Evolutionary conservation across 176 grass and related monocot genomes (phyloP).

Genomic region (Triticum timopheevii): DNA sequence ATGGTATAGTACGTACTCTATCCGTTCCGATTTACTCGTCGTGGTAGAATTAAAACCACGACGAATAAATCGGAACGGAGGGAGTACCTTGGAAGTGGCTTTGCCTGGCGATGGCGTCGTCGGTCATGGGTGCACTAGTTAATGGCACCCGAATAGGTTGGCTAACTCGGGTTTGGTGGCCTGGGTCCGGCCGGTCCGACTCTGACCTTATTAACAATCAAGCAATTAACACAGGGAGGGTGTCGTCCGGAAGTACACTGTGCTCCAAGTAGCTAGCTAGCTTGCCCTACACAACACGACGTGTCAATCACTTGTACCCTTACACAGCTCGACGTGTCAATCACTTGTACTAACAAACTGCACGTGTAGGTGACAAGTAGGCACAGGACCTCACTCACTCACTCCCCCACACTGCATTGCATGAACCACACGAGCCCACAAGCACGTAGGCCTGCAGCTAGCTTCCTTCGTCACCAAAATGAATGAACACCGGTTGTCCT

Average conservation of each 20-base stretch:
- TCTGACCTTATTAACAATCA: too few species aligned
- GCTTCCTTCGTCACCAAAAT: neutral
- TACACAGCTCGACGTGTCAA: neutral
- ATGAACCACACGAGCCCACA: neutral
- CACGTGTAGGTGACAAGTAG: neutral
- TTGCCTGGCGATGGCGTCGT: neutral
- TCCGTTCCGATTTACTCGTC: too few species aligned
- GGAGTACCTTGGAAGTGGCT: too few species aligned
- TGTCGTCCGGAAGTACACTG: neutral
- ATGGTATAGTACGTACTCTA: too few species aligned
- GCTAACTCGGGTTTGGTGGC: neutral
- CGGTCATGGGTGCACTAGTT: slow-evolving; percentile 11
- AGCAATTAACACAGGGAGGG: neutral
- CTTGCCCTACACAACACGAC: neutral
- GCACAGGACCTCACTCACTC: neutral
- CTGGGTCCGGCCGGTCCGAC: neutral
- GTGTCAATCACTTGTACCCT: neutral
- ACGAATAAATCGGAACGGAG: too few species aligned
- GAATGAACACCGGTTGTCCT: neutral
- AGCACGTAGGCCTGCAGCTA: too few species aligned
- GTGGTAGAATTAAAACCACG: too few species aligned
- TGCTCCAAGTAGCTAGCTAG: neutral
- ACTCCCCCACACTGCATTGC: neutral
- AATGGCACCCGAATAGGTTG: slow-evolving; percentile 63
- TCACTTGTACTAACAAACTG: neutral